Evolutionary conservation across 371 early-diverging fungal genomes (phyloP).

Genomic region (Lichtheimia hyalospora): DNA sequence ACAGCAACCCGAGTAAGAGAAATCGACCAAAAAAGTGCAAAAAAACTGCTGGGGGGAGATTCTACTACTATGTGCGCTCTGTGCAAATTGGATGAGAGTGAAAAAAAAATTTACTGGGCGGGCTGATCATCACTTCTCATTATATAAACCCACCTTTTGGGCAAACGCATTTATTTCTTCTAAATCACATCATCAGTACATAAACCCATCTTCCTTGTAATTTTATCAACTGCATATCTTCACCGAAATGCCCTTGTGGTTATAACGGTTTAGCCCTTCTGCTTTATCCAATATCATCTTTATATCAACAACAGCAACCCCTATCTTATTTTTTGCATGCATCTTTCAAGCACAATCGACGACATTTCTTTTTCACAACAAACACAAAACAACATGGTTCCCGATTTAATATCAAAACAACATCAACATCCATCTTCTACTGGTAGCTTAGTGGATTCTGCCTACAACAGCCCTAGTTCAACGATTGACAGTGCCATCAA

Average conservation of each 20-base stretch:
- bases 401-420: conserved; percentile 9
- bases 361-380: background rate
- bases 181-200: background rate
- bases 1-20: background rate
- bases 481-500: conserved; percentile 17
- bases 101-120: background rate
- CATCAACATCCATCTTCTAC: background rate
- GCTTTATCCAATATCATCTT: background rate
- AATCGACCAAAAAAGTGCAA: conserved; percentile 1
- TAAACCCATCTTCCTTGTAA: background rate
- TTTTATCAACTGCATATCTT: background rate
- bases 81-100: background rate
- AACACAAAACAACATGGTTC: conserved; percentile 7
- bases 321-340: background rate
- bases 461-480: conserved; percentile 21
- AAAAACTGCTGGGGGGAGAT: background rate
- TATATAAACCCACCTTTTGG: conserved; percentile 1
- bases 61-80: no score
- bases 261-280: no score
- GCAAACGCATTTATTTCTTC: background rate
- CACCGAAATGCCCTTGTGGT: no score
- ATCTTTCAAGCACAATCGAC: background rate
- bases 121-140: background rate
- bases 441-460: conserved; percentile 15
- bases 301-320: background rate